Base-by-base conservation (phyloP, 208 protist genomes). In the Trypanosoma cruzi region DNA sequence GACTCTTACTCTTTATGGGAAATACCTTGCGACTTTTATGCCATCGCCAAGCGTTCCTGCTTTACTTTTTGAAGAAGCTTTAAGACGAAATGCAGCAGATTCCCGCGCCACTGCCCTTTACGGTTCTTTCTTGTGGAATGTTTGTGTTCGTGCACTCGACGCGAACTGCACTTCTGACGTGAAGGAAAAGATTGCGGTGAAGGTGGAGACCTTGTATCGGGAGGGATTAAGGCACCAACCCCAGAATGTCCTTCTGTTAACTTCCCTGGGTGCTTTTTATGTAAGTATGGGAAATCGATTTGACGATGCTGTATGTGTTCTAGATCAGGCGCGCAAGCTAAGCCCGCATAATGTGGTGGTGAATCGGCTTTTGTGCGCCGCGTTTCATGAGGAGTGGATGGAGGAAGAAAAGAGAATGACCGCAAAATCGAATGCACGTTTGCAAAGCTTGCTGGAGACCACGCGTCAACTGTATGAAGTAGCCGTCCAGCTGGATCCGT, bases 241-340 rank as follows among this genome's bases (percentile, higher is more conserved):
- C 8, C 62, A 74, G 54, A 84, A 71, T 58, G 61, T 84, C 36
- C 67, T 58, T 8, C 69, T 80, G 24, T 73, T 79, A 32, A 80
- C 79, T 14, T 72, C 81, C 20, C 76, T 94, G 52, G 85, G 88
- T 46, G 69, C 74, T 22, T 87, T 90, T 69, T 94, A 89, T 73
- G 79, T 85, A 13, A 81, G 80, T 29, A 64, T 80, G 16, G 77
- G 71, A 36, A 74, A 88, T 54, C 69, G 84, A 63, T 89, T 91
- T 61, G 75, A 90, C n/a, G 83, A 90, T 49, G 85, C 88, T 6
- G 76, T 92, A 34, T 24, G 55, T 40, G 73, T 81, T 66, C 74
- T 94, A 46, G 77, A 89, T 48, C 73, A 62, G 26, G 88, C 88
- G 20, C 84, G 86, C 40, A 54, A 69, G 59, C 68, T 88, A 20